Base-by-base conservation (phyloP, 257 asterid genomes). In the Ligustrum vulgare region DNA sequence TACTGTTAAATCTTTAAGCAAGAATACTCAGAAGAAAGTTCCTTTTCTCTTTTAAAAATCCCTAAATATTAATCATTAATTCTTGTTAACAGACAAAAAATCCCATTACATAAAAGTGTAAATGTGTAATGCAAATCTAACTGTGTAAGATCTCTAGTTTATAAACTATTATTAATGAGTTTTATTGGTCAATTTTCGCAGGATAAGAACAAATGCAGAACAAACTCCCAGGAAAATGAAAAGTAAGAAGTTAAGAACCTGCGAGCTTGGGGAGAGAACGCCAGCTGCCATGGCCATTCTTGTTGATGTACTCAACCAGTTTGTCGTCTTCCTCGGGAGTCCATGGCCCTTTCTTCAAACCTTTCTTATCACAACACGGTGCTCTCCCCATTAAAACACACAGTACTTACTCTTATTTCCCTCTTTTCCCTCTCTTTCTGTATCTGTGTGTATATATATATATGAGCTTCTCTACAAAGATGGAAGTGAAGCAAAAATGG, bases 271-370 rank as follows among this genome's bases (percentile, higher is more conserved):
- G 98, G 65, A 93, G 90, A 69, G 90, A 84, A 67, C 95, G 89
- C 98, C 98, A 93, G 87, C 97, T 90, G n/a, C 96, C 96, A 85
- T 88, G 92, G 16, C 98, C 98, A 84, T 91, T 79, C 41, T 85
- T 84, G 75, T 86, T 90, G 81, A 93, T 89, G 67, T 86, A 93
- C 2, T 88, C 89, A 43, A 88, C 72, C 65, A 93, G 82, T 74
- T 89, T 93, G 20, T 87, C 94, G 60, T 93, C 98, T 91, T 93
- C 98, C 31, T 93, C 98, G 20, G 97, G 79, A 9, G 96, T 88
- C 99, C 99, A 94, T 5, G 98, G 96, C 76, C 99, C 98, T 83
- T 85, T 94, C 76, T 91, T 94, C 91, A 94, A 64, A 75, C 94
- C 97, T 62, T 87, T 90, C 91, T 87, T 91, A 13, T 91, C 98